These are phyloP conservation scores for Suillus brevipes DNA, from an alignment of 768 basidiomycete genomes.

Conservation along the genomic window DNA sequence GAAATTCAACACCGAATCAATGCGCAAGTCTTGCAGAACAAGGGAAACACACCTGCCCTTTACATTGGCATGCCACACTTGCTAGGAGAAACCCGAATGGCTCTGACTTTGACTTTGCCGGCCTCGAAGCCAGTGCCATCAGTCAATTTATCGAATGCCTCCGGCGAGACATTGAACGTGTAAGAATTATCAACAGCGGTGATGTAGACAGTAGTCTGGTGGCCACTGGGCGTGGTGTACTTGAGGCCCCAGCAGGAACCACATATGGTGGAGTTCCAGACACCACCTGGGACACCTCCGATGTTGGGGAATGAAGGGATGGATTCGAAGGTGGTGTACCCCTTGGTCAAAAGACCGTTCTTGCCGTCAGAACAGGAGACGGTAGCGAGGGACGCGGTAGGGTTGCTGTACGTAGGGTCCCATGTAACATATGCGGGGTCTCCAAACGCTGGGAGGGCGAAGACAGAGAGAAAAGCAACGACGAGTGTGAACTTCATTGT, in stretches of 20 bases:
- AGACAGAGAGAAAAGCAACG: not conserved
- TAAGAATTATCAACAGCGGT: slow-evolving; percentile 10
- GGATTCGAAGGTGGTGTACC: slow-evolving; percentile 17
- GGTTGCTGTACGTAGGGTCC: slow-evolving; percentile 7
- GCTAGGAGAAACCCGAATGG: not conserved
- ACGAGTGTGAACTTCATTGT: not conserved
- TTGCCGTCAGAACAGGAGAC: slow-evolving; percentile 23
- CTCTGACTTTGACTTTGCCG: slow-evolving; percentile 8
- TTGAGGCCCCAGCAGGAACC: slow-evolving; percentile 11
- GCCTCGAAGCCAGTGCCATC: not conserved
- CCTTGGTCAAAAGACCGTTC: slow-evolving; percentile 20
- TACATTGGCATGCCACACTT: slow-evolving; percentile 7
- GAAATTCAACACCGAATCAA: not conserved
- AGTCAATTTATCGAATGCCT: slow-evolving; percentile 2
- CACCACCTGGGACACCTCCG: slow-evolving; percentile 7
- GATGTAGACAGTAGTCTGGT: slow-evolving; percentile 2
- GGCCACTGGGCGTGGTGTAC: slow-evolving; percentile 1
- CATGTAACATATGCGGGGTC: slow-evolving; percentile 1
- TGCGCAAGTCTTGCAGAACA: not conserved
- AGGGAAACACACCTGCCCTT: not conserved
- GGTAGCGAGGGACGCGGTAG: slow-evolving; percentile 1
- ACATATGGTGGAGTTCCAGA: slow-evolving; percentile 11
- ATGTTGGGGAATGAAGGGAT: slow-evolving; percentile 13
- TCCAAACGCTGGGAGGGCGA: not conserved
- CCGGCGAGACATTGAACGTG: slow-evolving; percentile 6